phyloP scores from a whole-genome alignment of 805 yeast genomes.

The Kuraishia capsulata region DNA sequence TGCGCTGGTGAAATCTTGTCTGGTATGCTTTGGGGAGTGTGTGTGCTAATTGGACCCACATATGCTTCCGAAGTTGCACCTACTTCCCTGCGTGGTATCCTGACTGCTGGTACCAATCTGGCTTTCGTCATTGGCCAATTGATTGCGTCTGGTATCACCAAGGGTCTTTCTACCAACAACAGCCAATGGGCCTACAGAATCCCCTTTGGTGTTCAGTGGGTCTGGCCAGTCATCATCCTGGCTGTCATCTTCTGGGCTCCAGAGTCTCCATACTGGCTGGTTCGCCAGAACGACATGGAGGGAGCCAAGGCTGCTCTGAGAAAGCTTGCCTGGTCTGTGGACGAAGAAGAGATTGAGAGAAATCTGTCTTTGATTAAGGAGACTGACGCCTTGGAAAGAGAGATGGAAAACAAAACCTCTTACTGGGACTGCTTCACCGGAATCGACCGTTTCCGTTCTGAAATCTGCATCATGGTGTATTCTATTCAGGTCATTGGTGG shows the following conservation, averaged over 20 bases:
- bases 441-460: conserved; percentile 36
- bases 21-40: conserved; percentile 47
- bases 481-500: conserved; percentile 52
- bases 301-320: conserved; percentile 33
- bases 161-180: conserved; percentile 8
- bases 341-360: conserved; percentile 4
- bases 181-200: conserved; percentile 18
- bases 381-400: conserved; percentile 34
- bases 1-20: conserved; percentile 32
- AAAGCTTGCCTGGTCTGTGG: conserved; percentile 15
- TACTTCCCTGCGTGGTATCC: conserved; percentile 35
- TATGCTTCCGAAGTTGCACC: conserved; percentile 54
- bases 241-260: conserved; percentile 37
- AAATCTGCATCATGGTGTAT: conserved; percentile 39
- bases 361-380: conserved; percentile 1
- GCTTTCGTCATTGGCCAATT: conserved; percentile 54
- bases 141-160: conserved; percentile 42
- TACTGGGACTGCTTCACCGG: conserved; percentile 36
- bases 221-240: conserved; percentile 43
- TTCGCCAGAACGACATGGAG: conserved; percentile 27
- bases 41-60: conserved; percentile 39
- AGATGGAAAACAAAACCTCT: conserved; percentile 24
- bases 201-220: conserved; percentile 56
- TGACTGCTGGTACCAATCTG: conserved; percentile 41
- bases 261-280: conserved; percentile 52